Conservation (phyloP, 2,329 filamentous ascomycete genomes). For the Madurella fahalii region DNA sequence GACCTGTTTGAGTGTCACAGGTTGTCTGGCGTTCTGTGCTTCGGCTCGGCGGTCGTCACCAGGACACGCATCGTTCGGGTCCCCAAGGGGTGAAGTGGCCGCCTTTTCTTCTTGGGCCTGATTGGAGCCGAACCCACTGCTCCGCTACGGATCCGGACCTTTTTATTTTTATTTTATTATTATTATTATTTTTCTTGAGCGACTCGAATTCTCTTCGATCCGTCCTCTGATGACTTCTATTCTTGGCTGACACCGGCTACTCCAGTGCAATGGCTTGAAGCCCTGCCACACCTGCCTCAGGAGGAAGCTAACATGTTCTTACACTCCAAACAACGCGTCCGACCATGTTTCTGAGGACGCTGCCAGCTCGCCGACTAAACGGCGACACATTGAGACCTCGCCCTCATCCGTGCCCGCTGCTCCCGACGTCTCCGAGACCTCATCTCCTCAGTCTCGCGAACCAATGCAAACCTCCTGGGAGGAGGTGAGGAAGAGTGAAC, state of each 20-base stretch:
- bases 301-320: constrained; percentile 44
- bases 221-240: constrained; percentile 3
- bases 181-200: not conserved
- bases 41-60: not conserved
- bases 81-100: too few species aligned
- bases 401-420: constrained; percentile 21
- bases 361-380: constrained; percentile 36
- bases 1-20: constrained; percentile 17
- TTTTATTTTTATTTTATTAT: too few species aligned
- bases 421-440: constrained; percentile 16
- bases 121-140: too few species aligned
- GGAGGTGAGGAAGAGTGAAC: constrained; percentile 16
- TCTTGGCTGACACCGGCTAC: constrained; percentile 13
- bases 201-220: not conserved
- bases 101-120: too few species aligned
- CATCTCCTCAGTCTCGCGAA: constrained; percentile 16
- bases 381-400: constrained; percentile 31
- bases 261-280: constrained; percentile 54
- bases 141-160: too few species aligned
- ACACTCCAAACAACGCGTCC: constrained; percentile 34
- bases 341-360: constrained; percentile 31
- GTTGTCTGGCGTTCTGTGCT: constrained; percentile 7
- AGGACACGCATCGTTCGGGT: too few species aligned
- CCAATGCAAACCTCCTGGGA: constrained; percentile 22
- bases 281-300: constrained; percentile 58